Evolutionary conservation across 2,329 filamentous ascomycete species (phyloP).

Genomic region (Harringtonia aguacate): DNA sequence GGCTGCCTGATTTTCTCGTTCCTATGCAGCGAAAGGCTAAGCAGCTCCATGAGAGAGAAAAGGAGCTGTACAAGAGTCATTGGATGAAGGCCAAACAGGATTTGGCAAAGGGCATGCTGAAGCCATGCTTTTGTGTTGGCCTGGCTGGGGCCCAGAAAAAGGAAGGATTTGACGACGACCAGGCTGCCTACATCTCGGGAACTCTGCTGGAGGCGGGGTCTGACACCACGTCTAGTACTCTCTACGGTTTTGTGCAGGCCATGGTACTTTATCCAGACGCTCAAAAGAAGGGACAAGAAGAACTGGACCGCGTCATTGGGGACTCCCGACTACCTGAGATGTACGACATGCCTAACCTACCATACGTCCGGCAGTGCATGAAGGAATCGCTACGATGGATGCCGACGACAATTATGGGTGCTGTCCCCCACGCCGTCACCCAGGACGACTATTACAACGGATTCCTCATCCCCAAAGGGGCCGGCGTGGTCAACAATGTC

Average conservation of each 20-base stretch:
- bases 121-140: conserved; percentile 8
- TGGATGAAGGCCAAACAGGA: conserved; percentile 28
- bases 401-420: conserved; percentile 26
- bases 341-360: conserved; percentile 25
- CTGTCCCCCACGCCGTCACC: conserved; percentile 27
- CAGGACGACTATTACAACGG: conserved; percentile 31
- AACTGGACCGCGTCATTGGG: conserved; percentile 30
- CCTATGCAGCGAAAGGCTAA: conserved; percentile 27
- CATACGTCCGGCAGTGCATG: conserved; percentile 29
- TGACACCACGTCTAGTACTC: conserved; percentile 29
- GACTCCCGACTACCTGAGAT: conserved; percentile 23
- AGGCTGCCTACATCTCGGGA: conserved; percentile 21
- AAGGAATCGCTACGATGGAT: conserved; percentile 35
- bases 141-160: conserved; percentile 11
- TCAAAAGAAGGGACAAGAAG: conserved; percentile 27
- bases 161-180: conserved; percentile 19
- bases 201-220: conserved; percentile 27
- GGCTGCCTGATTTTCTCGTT: conserved; percentile 30
- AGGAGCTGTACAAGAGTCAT: conserved; percentile 26
- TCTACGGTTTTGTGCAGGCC: conserved; percentile 33
- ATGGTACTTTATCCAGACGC: conserved; percentile 31
- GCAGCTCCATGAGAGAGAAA: conserved; percentile 30
- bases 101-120: conserved; percentile 16
- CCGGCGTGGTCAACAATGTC: conserved; percentile 28
- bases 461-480: conserved; percentile 32